Evolutionary conservation across 2,329 filamentous ascomycete species (phyloP), one percentile per base, ranked within the genome.

Genomic region (Elsinoe australis): DNA sequence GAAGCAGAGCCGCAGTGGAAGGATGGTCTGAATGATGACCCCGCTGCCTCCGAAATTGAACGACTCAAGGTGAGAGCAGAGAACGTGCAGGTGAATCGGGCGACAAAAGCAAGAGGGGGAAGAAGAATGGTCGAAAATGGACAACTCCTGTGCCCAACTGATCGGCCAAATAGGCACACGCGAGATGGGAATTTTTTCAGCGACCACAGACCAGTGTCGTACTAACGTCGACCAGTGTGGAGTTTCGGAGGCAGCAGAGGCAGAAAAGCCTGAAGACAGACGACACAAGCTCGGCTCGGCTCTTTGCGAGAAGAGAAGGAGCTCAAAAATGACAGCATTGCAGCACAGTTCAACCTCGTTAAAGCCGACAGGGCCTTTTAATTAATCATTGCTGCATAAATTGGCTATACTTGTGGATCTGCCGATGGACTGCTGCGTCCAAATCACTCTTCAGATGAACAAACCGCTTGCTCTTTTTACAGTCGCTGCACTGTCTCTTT

Each of bases 131-230:
- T 19, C 22, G 9, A 28, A 36, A 44, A 19, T 28, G 24, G 39
- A 31, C 24, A 17, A 28, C 28, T 15, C 21, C 17, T 21, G 24
- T 44, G 26, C 24, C 9, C 9, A 28, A 26, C 3, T 31, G 26
- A 44, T 44, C 39, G 39, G 39, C 39, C 39, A 44, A 31, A 44
- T 31, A 26, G 39, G 31, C 39, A 44, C 39, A 18, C n/a, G 39
- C 39, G 39, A 44, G 28, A 18, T 9, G 6, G 26, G 10, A 28
- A 26, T 26, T 41, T 41, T 41, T 41, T 41, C 28, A 41, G 28
- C 36, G 36, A 41, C 26, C n/a, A 24, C 36, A 41, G 9, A 41
- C 36, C 36, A 41, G 36, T 41, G 19, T 14, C 36, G 22, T 22
- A 21, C 19, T 41, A 41, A 41, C 14, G 34, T 26, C 26, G 36